phyloP scores from a whole-genome alignment of 2,329 filamentous ascomycete species.

The Talaromyces sp. region DNA sequence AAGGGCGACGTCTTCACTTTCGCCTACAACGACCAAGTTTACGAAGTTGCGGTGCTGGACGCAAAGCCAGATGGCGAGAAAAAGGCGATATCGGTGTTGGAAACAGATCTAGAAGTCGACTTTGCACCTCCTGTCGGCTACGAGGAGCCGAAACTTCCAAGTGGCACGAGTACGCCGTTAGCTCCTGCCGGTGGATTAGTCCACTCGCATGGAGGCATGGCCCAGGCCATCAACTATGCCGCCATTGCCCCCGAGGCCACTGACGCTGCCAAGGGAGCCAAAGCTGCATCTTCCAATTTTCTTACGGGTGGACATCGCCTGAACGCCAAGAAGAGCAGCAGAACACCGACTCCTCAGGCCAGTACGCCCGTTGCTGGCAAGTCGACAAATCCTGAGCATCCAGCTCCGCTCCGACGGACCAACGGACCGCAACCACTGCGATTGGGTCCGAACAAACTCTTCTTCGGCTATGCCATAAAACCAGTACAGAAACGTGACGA shows the following conservation, averaged over 20 bases:
- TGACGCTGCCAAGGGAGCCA: constrained; percentile 57
- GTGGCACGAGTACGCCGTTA: constrained; percentile 80
- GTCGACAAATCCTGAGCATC: constrained; percentile 42
- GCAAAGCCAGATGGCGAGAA: constrained; percentile 79
- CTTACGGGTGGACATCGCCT: constrained; percentile 72
- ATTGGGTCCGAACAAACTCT: constrained; percentile 80
- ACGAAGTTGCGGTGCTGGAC: constrained; percentile 88
- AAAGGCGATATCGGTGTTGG: constrained; percentile 84
- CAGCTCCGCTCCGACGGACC: constrained; percentile 43
- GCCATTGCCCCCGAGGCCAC: constrained; percentile 76
- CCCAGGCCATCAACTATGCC: constrained; percentile 93
- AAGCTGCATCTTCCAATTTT: constrained; percentile 70
- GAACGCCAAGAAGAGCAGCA: constrained; percentile 74
- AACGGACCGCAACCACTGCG: constrained; percentile 84
- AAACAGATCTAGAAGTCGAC: constrained; percentile 94
- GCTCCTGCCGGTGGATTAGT: constrained; percentile 67
- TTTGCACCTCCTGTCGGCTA: constrained; percentile 94
- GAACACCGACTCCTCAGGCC: constrained; percentile 65
- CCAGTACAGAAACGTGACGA: constrained; percentile 75
- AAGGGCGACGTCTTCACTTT: constrained; percentile 95
- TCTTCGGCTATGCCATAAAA: constrained; percentile 92
- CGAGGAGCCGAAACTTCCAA: constrained; percentile 67
- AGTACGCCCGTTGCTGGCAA: constrained; percentile 62
- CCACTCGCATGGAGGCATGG: constrained; percentile 88
- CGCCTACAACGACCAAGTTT: constrained; percentile 89